Evolutionary conservation across 2,329 filamentous ascomycete species (phyloP).

Genomic region (Xylaria sp.): DNA sequence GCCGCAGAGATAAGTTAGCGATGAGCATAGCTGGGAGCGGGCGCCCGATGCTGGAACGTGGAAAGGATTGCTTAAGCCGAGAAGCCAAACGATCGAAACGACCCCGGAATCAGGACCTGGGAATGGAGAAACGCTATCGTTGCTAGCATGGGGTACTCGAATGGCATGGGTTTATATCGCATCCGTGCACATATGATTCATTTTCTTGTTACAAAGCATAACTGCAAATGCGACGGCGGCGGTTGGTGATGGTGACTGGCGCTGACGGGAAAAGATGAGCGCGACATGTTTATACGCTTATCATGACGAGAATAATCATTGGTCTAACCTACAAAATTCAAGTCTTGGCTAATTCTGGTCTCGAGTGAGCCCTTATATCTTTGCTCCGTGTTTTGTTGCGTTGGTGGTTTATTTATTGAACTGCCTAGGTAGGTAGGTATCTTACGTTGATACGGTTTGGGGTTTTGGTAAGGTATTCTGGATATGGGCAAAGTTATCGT

Average conservation of each 20-base stretch:
- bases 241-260: neutral
- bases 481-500: neutral
- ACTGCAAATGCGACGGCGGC: neutral
- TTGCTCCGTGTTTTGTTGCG: neutral
- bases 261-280: conserved; percentile 8
- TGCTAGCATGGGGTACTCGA: conserved; percentile 9
- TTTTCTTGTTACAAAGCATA: conserved; percentile 12
- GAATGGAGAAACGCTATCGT: neutral
- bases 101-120: neutral
- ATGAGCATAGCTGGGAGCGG: conserved; percentile 8
- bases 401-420: neutral
- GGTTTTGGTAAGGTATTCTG: neutral
- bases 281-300: conserved; percentile 9
- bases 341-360: conserved; percentile 8
- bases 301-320: conserved; percentile 9
- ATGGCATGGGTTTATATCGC: conserved; percentile 14
- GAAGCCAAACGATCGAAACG: neutral
- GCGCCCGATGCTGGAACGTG: neutral
- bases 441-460: neutral
- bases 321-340: conserved; percentile 5
- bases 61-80: neutral
- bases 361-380: neutral
- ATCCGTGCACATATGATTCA: conserved; percentile 4
- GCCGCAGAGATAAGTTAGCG: neutral
- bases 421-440: neutral